Percentiles rank a stretch among this genome's conserved stretches.
These are phyloP conservation scores for Globisporangium canariense DNA, from an alignment of 352 stramenopile genomes.

Conservation along the genomic window DNA sequence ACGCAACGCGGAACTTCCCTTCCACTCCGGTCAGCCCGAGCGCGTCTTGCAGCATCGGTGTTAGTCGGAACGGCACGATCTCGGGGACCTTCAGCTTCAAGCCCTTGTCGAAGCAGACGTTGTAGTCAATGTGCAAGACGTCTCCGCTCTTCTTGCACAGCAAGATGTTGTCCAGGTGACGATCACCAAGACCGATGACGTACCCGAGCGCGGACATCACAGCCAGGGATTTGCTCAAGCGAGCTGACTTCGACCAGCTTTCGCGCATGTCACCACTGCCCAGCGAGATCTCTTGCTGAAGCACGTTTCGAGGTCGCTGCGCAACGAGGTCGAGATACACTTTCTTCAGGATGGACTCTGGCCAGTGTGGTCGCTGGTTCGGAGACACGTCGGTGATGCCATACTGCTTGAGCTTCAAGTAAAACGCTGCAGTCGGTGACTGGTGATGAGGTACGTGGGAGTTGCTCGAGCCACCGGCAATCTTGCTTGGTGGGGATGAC, in stretches of 20 bases:
- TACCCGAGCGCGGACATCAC: slow-evolving; percentile 89
- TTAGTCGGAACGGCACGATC: slow-evolving; percentile 89
- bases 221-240: slow-evolving; percentile 72
- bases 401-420: slow-evolving; percentile 77
- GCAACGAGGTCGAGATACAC: slow-evolving; percentile 67
- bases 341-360: slow-evolving; percentile 49
- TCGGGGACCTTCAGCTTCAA: slow-evolving; percentile 86
- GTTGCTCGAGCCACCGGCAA: neutral
- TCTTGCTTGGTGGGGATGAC: slow-evolving; percentile 15
- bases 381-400: slow-evolving; percentile 68
- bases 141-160: slow-evolving; percentile 74
- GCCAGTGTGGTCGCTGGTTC: slow-evolving; percentile 64
- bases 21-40: slow-evolving; percentile 77
- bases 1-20: slow-evolving; percentile 62
- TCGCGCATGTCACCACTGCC: slow-evolving; percentile 59
- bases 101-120: slow-evolving; percentile 91
- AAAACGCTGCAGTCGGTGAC: slow-evolving; percentile 75
- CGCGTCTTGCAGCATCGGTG: slow-evolving; percentile 70
- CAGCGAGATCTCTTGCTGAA: slow-evolving; percentile 60
- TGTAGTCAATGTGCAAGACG: slow-evolving; percentile 92
- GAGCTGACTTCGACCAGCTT: slow-evolving; percentile 48
- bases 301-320: slow-evolving; percentile 57
- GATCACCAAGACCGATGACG: slow-evolving; percentile 87
- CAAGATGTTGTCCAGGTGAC: slow-evolving; percentile 91
- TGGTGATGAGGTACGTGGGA: slow-evolving; percentile 21